Base-by-base conservation (phyloP, 306 rosid genomes). In the Medicago lupulina region DNA sequence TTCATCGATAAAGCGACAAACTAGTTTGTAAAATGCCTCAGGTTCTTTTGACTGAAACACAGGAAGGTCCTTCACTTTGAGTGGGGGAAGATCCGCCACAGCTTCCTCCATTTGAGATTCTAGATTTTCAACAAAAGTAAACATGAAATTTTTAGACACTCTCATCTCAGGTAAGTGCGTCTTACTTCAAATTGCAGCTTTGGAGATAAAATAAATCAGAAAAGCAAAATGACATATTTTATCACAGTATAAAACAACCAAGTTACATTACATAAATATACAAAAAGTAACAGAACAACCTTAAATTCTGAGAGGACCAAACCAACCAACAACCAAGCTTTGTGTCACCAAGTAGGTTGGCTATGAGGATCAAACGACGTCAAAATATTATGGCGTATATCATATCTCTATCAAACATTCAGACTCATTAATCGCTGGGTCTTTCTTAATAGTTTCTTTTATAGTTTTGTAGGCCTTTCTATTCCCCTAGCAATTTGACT, bases 1-100 rank as follows among this genome's bases (percentile, higher is more conserved):
- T 50, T 62, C 85, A 9, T 74, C 82, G 9, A 81, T 25, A 44
- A 82, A 0, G 39, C 55, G 63, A 1, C 69, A 47, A 5, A 83
- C 41, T 31, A 86, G 9, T 5, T 80, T 53, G 69, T 79, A 70
- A 6, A 38, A 70, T 6, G 25, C 28, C 14, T 86, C 81, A 0
- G 81, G 78, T 39, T 80, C 57, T 1, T 10, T 13, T 0, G 75
- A 70, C 8, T 25, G 58, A 12, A 83, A n/a, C 74, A 19, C 31
- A 0, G 89, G 97, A 46, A 92, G 84, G 74, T 89, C 93, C 64
- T 84, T 86, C 68, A 85, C 85, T 68, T 82, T 84, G 2, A 92
- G 85, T 0, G 92, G 88, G 55, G 88, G 81, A 23, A 89, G 79
- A 38, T 86, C 85, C 16, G 68, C 82, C 73, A 92, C 90, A 1